Conservation (phyloP, 2,329 filamentous ascomycete genomes). For the Colletotrichum scovillei region DNA sequence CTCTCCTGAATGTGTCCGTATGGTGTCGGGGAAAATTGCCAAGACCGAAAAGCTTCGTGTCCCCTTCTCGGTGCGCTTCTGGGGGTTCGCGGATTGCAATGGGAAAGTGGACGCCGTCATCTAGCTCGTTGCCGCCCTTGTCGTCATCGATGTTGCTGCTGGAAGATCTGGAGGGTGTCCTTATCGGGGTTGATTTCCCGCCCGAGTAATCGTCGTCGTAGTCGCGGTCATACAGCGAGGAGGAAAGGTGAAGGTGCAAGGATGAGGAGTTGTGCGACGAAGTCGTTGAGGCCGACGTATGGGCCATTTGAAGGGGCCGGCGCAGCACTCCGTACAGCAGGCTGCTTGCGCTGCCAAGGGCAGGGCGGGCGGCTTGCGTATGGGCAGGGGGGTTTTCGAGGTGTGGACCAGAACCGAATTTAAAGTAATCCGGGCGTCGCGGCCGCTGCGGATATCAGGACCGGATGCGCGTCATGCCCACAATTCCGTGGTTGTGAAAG, state of each 20-base stretch:
- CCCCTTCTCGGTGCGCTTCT: constrained; percentile 24
- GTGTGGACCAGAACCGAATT: constrained; percentile 8
- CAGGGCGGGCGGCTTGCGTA: constrained; percentile 9
- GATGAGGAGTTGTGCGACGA: constrained; percentile 15
- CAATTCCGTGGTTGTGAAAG: constrained; percentile 1
- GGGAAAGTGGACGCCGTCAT: constrained; percentile 20
- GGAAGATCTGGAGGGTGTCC: constrained; percentile 35
- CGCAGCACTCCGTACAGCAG: background rate
- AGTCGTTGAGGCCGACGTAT: constrained; percentile 24
- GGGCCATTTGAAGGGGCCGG: constrained; percentile 24
- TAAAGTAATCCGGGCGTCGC: constrained; percentile 26
- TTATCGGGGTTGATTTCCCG: constrained; percentile 24
- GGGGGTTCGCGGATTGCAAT: constrained; percentile 16
- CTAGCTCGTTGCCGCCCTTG: background rate
- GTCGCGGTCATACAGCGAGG: background rate
- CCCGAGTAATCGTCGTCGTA: constrained; percentile 12
- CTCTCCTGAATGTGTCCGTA: background rate
- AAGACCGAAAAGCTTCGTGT: constrained; percentile 2
- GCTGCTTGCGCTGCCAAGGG: background rate
- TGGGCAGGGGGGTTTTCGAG: background rate
- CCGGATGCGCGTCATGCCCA: constrained; percentile 27
- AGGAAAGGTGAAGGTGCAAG: background rate
- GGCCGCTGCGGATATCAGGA: constrained; percentile 23
- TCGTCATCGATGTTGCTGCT: constrained; percentile 18
- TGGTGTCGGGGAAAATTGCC: background rate